These are phyloP conservation scores for Leonotis leonurus DNA, from an alignment of 257 asterid genomes.

Conservation along the genomic window DNA sequence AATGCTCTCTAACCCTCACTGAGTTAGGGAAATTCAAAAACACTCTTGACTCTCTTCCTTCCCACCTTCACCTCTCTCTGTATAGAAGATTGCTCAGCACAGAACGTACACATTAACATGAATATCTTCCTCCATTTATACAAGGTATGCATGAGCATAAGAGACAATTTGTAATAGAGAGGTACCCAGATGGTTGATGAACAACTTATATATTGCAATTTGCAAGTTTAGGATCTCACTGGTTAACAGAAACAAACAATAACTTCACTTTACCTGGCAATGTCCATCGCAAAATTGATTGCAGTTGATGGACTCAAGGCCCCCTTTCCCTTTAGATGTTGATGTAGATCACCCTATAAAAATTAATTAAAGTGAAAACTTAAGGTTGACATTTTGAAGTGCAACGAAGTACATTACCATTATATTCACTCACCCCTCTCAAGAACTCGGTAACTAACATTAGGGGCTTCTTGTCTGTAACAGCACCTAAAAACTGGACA, in stretches of 20 bases:
- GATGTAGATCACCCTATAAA: conserved; percentile 94
- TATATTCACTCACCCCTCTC: conserved; percentile 70
- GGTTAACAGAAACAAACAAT: neutral
- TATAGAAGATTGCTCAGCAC: neutral
- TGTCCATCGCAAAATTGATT: conserved; percentile 81
- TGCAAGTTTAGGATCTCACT: too few relatives aligned
- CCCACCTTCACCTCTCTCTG: neutral
- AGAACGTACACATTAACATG: neutral
- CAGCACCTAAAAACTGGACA: conserved; percentile 99
- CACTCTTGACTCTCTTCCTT: neutral
- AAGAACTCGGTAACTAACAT: conserved; percentile 92
- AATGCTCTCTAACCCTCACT: too few relatives aligned
- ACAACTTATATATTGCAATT: too few relatives aligned
- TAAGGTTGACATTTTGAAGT: conserved; percentile 6
- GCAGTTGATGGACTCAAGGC: conserved; percentile 74
- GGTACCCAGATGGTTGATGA: neutral
- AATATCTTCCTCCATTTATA: neutral
- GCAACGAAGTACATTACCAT: neutral
- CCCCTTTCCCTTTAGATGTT: conserved; percentile 85
- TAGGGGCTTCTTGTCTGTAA: conserved; percentile 86
- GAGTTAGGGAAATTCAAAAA: neutral
- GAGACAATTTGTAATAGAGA: neutral
- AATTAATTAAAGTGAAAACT: conserved; percentile 6
- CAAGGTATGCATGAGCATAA: neutral
- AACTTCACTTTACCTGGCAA: conserved; percentile 61